Percentiles rank a stretch among this genome's conserved stretches.
Conservation (phyloP, 208 protist species). For the Novymonas esmeraldas region DNA sequence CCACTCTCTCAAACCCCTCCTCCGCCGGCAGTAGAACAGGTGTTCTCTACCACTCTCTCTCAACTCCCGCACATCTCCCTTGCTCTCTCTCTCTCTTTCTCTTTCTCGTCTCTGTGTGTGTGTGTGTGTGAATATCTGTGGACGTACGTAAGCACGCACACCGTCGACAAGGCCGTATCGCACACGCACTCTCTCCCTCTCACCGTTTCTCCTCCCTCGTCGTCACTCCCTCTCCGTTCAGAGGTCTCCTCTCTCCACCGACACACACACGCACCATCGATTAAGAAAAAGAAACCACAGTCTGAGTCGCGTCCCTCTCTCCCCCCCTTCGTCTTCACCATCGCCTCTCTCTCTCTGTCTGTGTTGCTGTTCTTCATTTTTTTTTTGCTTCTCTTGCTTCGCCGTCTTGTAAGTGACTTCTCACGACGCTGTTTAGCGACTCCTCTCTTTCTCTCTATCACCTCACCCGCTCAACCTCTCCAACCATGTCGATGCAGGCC, state of each 20-base stretch:
- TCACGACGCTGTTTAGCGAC: neutral
- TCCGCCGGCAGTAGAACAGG: no score
- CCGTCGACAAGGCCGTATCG: no score
- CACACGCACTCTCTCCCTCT: no score
- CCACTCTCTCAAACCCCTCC: neutral
- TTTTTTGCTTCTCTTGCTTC: slow-evolving; percentile 5
- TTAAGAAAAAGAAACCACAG: neutral
- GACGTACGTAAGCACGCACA: no score
- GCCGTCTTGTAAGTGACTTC: neutral
- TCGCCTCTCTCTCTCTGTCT: neutral
- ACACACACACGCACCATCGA: no score
- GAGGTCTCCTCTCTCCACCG: no score
- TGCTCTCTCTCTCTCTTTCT: no score
- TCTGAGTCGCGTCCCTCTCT: neutral
- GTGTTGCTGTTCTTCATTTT: neutral
- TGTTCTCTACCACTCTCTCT: no score
- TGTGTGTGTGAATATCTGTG: slow-evolving; percentile 9
- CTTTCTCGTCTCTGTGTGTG: neutral
- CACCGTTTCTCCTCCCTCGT: no score
- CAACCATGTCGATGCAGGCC: slow-evolving; percentile 18
- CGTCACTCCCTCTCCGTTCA: no score
- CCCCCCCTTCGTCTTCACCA: no score
- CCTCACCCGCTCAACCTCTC: neutral
- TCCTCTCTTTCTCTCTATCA: neutral
- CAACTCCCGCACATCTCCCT: no score